Conservation (phyloP, 2,329 filamentous ascomycete genomes). For the Alternaria postmessia region DNA sequence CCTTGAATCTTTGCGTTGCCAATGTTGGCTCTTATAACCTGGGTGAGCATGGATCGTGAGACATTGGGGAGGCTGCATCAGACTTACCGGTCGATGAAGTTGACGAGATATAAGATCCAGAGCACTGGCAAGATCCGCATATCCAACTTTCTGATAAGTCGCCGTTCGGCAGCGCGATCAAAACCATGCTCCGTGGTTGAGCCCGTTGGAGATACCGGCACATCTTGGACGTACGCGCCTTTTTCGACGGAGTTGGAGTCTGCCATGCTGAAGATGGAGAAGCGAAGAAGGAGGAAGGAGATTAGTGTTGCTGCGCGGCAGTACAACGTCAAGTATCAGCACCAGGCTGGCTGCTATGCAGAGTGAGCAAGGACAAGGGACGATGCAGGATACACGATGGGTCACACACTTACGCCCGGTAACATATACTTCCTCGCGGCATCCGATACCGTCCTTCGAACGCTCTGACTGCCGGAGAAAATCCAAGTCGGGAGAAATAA, state of each 20-base stretch:
- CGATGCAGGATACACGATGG: not conserved
- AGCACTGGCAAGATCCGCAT: constrained; percentile 41
- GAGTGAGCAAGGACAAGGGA: not conserved
- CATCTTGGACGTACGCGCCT: constrained; percentile 11
- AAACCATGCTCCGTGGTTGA: constrained; percentile 22
- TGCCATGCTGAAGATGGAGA: constrained; percentile 1
- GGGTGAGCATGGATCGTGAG: not conserved
- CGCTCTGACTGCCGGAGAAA: not conserved
- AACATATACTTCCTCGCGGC: not conserved
- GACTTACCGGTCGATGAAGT: constrained; percentile 43
- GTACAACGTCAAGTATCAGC: not conserved
- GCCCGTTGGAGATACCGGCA: constrained; percentile 11
- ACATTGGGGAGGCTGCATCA: not conserved
- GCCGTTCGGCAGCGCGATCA: constrained; percentile 36
- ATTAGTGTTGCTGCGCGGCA: not conserved
- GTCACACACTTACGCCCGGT: not conserved
- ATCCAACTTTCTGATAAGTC: constrained; percentile 43
- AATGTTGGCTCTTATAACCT: constrained; percentile 31
- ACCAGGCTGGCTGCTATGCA: not conserved
- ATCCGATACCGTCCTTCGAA: not conserved
- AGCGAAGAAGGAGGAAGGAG: not conserved
- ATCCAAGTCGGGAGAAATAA: not conserved
- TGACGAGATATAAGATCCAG: constrained; percentile 45
- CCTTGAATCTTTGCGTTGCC: constrained; percentile 49
- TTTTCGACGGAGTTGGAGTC: constrained; percentile 20